Conservation (phyloP, 2,329 filamentous ascomycete genomes). For the Albophoma yamanashiensis region DNA sequence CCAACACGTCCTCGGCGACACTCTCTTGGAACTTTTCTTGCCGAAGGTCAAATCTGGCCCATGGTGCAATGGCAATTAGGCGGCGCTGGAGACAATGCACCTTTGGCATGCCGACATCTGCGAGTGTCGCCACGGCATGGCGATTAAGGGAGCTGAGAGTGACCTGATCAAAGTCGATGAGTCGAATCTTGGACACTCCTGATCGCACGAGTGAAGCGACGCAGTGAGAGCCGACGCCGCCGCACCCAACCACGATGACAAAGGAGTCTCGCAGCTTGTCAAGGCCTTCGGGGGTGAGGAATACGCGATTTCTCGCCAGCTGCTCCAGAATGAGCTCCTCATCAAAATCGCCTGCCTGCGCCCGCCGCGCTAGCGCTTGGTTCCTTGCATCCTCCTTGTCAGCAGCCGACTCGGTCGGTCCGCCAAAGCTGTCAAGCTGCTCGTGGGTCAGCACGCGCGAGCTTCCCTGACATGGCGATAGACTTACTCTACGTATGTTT, state of each 20-base stretch:
- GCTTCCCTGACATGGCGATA: too few species aligned
- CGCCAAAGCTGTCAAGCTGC: slow-evolving; percentile 52
- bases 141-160: slow-evolving; percentile 88
- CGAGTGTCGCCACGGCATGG: slow-evolving; percentile 89
- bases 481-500: slow-evolving; percentile 10
- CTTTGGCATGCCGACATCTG: slow-evolving; percentile 88
- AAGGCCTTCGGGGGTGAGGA: slow-evolving; percentile 75
- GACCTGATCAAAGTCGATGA: slow-evolving; percentile 97
- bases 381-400: slow-evolving; percentile 54
- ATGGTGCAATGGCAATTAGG: slow-evolving; percentile 79
- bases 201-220: slow-evolving; percentile 77
- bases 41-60: slow-evolving; percentile 79
- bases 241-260: slow-evolving; percentile 83
- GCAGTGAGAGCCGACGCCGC: slow-evolving; percentile 90
- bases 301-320: slow-evolving; percentile 83
- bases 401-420: slow-evolving; percentile 30
- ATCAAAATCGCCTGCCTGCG: slow-evolving; percentile 53
- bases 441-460: background rate
- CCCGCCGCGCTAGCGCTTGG: slow-evolving; percentile 45
- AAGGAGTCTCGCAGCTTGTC: slow-evolving; percentile 70
- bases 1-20: slow-evolving; percentile 57
- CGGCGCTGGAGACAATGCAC: slow-evolving; percentile 73
- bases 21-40: slow-evolving; percentile 71
- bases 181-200: slow-evolving; percentile 74
- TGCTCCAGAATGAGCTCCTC: slow-evolving; percentile 88